Base-by-base conservation (phyloP, 2,329 filamentous ascomycete species). In the Pezicula rhizophila region DNA sequence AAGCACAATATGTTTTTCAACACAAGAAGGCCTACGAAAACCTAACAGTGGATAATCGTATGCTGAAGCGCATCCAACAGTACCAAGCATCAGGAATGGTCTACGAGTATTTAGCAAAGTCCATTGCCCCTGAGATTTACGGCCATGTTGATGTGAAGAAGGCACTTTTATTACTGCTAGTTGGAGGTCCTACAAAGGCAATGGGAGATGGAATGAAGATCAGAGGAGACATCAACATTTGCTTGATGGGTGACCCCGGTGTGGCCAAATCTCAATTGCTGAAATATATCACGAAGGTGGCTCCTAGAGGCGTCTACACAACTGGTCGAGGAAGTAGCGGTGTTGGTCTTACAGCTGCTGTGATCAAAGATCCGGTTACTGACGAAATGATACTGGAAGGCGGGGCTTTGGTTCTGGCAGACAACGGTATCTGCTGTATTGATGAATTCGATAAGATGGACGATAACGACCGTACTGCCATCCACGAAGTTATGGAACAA, bases 131-230 rank as follows among this genome's bases (percentile, higher is more conserved):
- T 2, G 93, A 99, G 69, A 99, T 99, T 51, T 99, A 85, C 62
- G 93, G 93, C 25, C 93, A 99, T 65, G 75, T 95, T 18, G 93
- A 99, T 66, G 93, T 99, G 45, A 99, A 99, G 76, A 99, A 99
- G 69, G 93, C 93, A 2, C 80, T 99, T 11, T 79, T 99, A n/a
- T 77, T 99, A 5, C 83, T 97, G 26, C 80, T 99, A 31, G 96
- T 99, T 57, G 93, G 93, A 53, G 93, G 93, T 72, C 92, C 96
- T 1, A 93, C 84, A 4, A 99, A 99, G 70, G 85, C 93, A 63
- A 95, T 97, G 79, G 90, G 90, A 46, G 93, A 99, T 63, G 93
- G 93, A 52, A 97, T 99, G 93, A 87, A 90, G 62, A 99, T 99
- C 66, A 89, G 93, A 77, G 93, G 93, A 61, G 93, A 99, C 64